Percentiles rank a stretch among this genome's conserved stretches.
Evolutionary conservation across 768 basidiomycete species (phyloP).

Genomic region (Boletus subparvulus): DNA sequence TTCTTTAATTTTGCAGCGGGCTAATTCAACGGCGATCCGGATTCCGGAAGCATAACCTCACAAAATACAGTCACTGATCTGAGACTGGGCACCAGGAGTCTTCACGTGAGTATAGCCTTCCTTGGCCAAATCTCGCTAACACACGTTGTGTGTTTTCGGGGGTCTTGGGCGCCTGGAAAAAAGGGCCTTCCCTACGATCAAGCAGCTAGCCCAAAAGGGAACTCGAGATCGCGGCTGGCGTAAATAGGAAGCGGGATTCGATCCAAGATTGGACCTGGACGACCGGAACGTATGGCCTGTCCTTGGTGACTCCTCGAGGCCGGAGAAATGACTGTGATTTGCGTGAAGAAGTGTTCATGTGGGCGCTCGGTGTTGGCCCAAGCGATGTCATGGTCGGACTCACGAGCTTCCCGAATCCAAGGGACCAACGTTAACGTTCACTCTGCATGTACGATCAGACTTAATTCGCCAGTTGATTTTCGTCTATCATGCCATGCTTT

Average conservation of each 20-base stretch:
- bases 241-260: slow-evolving; percentile 42
- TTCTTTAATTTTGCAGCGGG: slow-evolving; percentile 12
- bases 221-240: slow-evolving; percentile 43
- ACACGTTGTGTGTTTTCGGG: slow-evolving; percentile 29
- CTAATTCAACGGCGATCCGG: slow-evolving; percentile 3
- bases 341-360: slow-evolving; percentile 27
- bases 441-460: slow-evolving; percentile 33
- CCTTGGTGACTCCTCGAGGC: slow-evolving; percentile 49
- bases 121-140: slow-evolving; percentile 27
- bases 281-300: slow-evolving; percentile 25
- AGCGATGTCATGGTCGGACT: slow-evolving; percentile 28
- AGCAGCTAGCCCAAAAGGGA: slow-evolving; percentile 49
- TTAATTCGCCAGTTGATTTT: slow-evolving; percentile 29
- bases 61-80: slow-evolving; percentile 20
- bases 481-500: slow-evolving; percentile 35
- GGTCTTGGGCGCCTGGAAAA: slow-evolving; percentile 27
- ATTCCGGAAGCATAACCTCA: slow-evolving; percentile 20
- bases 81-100: slow-evolving; percentile 12
- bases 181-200: slow-evolving; percentile 12
- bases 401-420: slow-evolving; percentile 36
- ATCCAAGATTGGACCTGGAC: slow-evolving; percentile 34
- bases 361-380: slow-evolving; percentile 35
- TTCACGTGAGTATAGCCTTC: slow-evolving; percentile 33
- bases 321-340: slow-evolving; percentile 33
- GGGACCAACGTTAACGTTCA: slow-evolving; percentile 26